Base-by-base conservation (phyloP, 2,329 filamentous ascomycete species). In the Nigrospora osmanthi region DNA sequence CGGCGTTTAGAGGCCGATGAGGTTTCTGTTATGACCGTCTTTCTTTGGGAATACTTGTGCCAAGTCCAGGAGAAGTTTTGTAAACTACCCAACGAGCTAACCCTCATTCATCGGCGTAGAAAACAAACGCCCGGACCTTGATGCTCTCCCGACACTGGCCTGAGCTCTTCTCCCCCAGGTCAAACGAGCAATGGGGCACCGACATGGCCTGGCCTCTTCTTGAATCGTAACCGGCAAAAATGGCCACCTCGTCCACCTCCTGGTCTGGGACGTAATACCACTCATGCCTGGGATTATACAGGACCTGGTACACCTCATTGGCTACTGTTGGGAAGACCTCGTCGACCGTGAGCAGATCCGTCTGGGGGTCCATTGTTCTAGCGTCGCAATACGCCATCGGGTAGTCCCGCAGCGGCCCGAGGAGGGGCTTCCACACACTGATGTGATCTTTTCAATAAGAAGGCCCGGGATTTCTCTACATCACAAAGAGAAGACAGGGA, bases 221-320 rank as follows among this genome's bases (percentile, higher is more conserved):
- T 19, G 47, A 52, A 45, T 49, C 47, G 34, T 44, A 49, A 5
- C 43, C 49, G 33, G 46, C 46, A 40, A 52, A 50, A 30, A 52
- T 49, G 42, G 40, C 46, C 11, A 52, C 30, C 41, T 52, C 50
- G 17, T 40, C 38, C 7, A n/a, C 46, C 30, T 46, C 36, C 41
- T 52, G 50, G 41, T 52, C 48, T 2, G 50, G 50, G 17, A 52
- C 33, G 32, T 50, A 52, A 43, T 50, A 52, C 50, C 50, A 52
- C 14, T 40, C 39, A 40, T 52, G 50, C n/a, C 45, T 45, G 11
- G 48, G 50, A 38, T 39, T 50, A 31, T 47, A 38, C n/a, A 41
- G 41, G 19, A 52, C 48, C 43, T 52, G 50, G 19, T 39, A 52
- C 34, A 50, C 48, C 41, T 52, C 47, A 40, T 52, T 52, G 30